Evolutionary conservation across 805 yeast genomes (phyloP).

Genomic region (Metschnikowia similis): DNA sequence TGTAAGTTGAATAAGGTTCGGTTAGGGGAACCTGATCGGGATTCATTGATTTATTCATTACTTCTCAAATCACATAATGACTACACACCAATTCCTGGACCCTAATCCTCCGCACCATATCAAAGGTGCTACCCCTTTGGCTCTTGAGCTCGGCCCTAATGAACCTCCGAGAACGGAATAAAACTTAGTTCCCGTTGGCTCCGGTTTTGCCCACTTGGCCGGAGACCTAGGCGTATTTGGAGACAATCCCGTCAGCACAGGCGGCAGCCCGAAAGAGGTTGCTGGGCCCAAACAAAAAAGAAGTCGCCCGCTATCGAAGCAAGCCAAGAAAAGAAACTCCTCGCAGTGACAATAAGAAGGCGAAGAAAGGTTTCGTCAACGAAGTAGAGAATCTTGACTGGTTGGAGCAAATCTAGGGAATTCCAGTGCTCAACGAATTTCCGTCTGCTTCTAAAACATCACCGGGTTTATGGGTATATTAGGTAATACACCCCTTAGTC

Average conservation of each 20-base stretch:
- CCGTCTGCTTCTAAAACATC: constrained; percentile 48
- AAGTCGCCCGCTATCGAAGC: background rate
- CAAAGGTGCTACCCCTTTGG: constrained; percentile 39
- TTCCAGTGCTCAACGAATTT: constrained; percentile 60
- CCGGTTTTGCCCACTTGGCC: constrained; percentile 10
- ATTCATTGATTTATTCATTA: too few species aligned
- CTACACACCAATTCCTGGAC: constrained; percentile 27
- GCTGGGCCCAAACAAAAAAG: background rate
- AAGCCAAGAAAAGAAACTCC: constrained; percentile 3
- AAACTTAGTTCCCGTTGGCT: constrained; percentile 3
- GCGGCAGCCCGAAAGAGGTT: background rate
- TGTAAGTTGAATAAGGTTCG: too few species aligned
- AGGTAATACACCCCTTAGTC: too few species aligned
- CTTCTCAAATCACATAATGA: constrained; percentile 18
- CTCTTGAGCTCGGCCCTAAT: constrained; percentile 23
- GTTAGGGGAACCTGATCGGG: too few species aligned
- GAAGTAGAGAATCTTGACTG: constrained; percentile 46
- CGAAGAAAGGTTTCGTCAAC: constrained; percentile 13
- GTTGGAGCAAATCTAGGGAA: constrained; percentile 65
- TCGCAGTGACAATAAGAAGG: constrained; percentile 1
- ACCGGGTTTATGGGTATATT: constrained; percentile 50
- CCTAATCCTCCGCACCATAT: constrained; percentile 38
- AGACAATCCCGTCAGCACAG: background rate
- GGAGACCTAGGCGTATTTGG: constrained; percentile 8
- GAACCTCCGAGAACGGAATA: constrained; percentile 5